Evolutionary conservation across 805 yeast genomes (phyloP).

Genomic region (Jamesozyma spencerorum): DNA sequence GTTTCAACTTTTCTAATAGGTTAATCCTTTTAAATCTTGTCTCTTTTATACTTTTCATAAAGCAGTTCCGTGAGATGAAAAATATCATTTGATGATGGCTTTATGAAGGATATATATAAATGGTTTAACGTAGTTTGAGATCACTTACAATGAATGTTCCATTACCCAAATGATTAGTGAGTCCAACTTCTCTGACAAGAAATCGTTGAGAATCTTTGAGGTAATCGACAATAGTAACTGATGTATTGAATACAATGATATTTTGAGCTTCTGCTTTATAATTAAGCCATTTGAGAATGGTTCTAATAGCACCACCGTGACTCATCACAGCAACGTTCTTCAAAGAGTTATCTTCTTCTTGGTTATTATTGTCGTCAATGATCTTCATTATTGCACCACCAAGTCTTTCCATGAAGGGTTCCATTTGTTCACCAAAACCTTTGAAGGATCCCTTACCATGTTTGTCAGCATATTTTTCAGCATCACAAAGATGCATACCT

Average conservation of each 20-base stretch:
- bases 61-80: too few species aligned
- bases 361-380: slow-evolving; percentile 29
- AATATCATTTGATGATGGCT: too few species aligned
- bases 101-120: too few species aligned
- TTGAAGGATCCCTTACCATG: slow-evolving; percentile 49
- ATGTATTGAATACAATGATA: slow-evolving; percentile 64
- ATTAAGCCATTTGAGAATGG: slow-evolving; percentile 45
- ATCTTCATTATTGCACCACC: slow-evolving; percentile 37
- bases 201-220: slow-evolving; percentile 34
- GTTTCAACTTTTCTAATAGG: too few species aligned
- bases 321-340: slow-evolving; percentile 54
- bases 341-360: slow-evolving; percentile 12
- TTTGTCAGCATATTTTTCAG: slow-evolving; percentile 39
- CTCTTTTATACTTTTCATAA: too few species aligned
- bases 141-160: slow-evolving; percentile 43
- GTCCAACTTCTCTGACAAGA: slow-evolving; percentile 47
- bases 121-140: slow-evolving; percentile 37
- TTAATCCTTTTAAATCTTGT: too few species aligned
- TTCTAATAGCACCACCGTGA: slow-evolving; percentile 76
- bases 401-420: slow-evolving; percentile 41
- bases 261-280: slow-evolving; percentile 28
- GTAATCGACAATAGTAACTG: slow-evolving; percentile 58
- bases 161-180: slow-evolving; percentile 56
- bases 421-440: slow-evolving; percentile 55
- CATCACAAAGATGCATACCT: slow-evolving; percentile 64